Conservation (phyloP, 2,329 filamentous ascomycete species). For the Neonectria faginata region DNA sequence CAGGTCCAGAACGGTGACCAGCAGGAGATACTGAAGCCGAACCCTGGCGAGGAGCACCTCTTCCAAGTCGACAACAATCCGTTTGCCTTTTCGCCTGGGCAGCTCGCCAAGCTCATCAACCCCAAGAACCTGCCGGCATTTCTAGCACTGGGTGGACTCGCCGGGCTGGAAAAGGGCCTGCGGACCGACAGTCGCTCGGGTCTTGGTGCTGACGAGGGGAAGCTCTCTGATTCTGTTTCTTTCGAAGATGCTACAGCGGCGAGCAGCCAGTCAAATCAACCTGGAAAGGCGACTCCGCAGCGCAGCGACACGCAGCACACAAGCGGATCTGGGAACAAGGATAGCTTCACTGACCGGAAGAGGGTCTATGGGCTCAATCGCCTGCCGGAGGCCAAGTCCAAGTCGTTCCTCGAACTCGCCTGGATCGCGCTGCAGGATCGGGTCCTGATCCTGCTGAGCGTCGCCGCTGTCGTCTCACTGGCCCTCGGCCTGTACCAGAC, state of each 20-base stretch:
- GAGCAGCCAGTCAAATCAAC: no score
- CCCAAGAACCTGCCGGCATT: constrained; percentile 9
- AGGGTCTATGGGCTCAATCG: no score
- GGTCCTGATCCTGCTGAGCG: constrained; percentile 73
- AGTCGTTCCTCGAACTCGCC: constrained; percentile 68
- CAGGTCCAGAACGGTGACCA: no score
- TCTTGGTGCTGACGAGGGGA: constrained; percentile 73
- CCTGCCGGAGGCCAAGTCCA: constrained; percentile 62
- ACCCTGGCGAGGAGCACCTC: no score
- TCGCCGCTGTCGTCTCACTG: constrained; percentile 74
- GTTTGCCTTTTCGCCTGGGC: constrained; percentile 15
- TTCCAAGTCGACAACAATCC: constrained; percentile 2
- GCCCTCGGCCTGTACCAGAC: constrained; percentile 76
- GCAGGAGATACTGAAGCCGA: no score
- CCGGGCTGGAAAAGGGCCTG: constrained; percentile 80
- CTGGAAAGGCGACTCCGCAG: no score
- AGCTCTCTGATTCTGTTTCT: no score
- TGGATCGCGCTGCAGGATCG: constrained; percentile 77
- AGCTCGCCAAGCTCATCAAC: constrained; percentile 12
- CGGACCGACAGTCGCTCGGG: constrained; percentile 76
- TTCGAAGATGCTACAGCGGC: no score
- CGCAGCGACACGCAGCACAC: no score
- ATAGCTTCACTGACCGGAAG: no score
- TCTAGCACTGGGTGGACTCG: constrained; percentile 24
- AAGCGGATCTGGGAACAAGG: no score